Evolutionary conservation across 345 rosid genomes (phyloP), one percentile per base, ranked within the genome.

Genomic region (Litchi chinensis): DNA sequence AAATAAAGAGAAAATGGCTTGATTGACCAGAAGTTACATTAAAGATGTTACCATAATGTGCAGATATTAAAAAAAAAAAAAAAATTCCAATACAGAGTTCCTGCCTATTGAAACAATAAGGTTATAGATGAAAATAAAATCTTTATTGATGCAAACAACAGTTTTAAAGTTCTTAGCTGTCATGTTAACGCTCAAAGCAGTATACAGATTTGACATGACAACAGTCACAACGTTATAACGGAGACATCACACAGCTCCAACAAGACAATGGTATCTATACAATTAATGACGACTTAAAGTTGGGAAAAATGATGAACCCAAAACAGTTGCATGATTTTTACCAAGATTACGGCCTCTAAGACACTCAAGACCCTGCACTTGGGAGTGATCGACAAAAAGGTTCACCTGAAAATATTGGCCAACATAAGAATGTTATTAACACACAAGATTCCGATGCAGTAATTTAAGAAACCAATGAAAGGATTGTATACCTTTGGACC

Each of bases 301-400:
- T 81, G 81, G 37, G 70, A 82, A 86, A 83, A 82, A 86, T 5
- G 93, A 85, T 26, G 96, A 85, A 79, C 90, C 78, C 63, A 85
- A 85, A 54, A 88, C 85, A 32, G 96, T 90, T 70, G 74, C 65
- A 66, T 91, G 89, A 71, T 85, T 85, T 84, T 80, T 90, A 70
- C 94, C 93, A 63, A 88, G 76, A 84, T 88, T 87, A 68, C 81
- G 85, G 71, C 96, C 97, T 19, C 97, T 87, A 74, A 96, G 92
- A 75, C 98, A 90, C 82, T 92, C 97, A 19, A 96, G 85, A 83
- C 91, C 90, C 90, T 90, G 93, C 52, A 94, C 90, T 86, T 96
- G 97, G 65, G 95, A 89, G 79, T 91, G 98, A 85, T 94, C 97
- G 57, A 94, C 95, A 56, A 91, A 94, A 39, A 94, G 99, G 79